Evolutionary conservation across 1,139 yeast genomes (phyloP).

Genomic region (Lodderomyces orthopsilosis): DNA sequence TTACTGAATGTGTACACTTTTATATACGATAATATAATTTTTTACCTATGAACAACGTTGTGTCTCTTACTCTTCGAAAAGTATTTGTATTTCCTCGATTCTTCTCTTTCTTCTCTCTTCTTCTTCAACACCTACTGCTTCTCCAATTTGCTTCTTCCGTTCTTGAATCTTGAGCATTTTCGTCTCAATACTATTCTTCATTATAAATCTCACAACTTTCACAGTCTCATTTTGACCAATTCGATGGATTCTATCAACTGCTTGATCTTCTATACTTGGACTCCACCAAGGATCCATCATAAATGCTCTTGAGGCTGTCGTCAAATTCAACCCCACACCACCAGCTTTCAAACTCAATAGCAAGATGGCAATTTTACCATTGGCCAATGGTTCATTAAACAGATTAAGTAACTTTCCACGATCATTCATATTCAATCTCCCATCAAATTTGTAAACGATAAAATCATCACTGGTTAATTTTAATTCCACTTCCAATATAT

Average conservation of each 20-base stretch:
- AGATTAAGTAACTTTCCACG: slow-evolving; percentile 59
- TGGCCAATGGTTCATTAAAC: slow-evolving; percentile 40
- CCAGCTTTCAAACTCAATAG: slow-evolving; percentile 87
- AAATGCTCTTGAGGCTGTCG: slow-evolving; percentile 81
- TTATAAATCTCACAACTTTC: slow-evolving; percentile 74
- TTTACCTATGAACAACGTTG: not conserved
- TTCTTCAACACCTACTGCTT: slow-evolving; percentile 77
- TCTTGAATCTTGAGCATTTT: slow-evolving; percentile 88
- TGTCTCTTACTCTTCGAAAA: slow-evolving; percentile 55
- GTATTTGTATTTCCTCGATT: slow-evolving; percentile 75
- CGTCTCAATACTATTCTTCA: slow-evolving; percentile 84
- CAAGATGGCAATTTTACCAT: slow-evolving; percentile 48
- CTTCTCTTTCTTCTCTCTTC: slow-evolving; percentile 70
- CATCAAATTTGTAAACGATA: slow-evolving; percentile 69
- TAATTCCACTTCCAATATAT: slow-evolving; percentile 67
- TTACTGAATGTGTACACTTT: not conserved
- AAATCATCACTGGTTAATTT: slow-evolving; percentile 36
- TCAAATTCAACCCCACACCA: slow-evolving; percentile 89
- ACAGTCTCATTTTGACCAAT: slow-evolving; percentile 82
- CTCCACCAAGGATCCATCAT: slow-evolving; percentile 99
- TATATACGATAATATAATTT: not conserved
- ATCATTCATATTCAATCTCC: slow-evolving; percentile 66
- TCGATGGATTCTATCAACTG: slow-evolving; percentile 89
- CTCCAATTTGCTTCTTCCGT: slow-evolving; percentile 80
- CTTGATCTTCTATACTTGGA: slow-evolving; percentile 90